Percentiles rank a stretch among this genome's conserved stretches.
Evolutionary conservation across 495 filamentous ascomycete genomes (phyloP).

Genomic region (Patellaria atrata): DNA sequence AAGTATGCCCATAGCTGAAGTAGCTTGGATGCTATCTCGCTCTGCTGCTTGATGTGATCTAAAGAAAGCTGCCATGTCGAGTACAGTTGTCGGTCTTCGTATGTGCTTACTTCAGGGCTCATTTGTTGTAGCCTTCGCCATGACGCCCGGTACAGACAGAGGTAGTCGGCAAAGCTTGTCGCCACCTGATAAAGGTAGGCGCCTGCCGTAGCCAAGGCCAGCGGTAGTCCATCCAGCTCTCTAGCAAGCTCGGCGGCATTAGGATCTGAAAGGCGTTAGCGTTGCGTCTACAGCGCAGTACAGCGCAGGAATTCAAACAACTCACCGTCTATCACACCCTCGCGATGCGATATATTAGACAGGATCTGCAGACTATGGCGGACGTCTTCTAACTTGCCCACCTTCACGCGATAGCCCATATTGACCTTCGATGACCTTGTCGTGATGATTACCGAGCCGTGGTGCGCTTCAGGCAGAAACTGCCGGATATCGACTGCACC

Average conservation of each 20-base stretch:
- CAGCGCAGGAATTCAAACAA: background rate
- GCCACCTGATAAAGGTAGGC: slow-evolving; percentile 13
- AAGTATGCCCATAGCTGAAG: slow-evolving; percentile 34
- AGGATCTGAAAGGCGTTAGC: slow-evolving; percentile 12
- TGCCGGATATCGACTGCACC: slow-evolving; percentile 21
- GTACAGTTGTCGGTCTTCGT: slow-evolving; percentile 26
- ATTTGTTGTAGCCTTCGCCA: slow-evolving; percentile 19
- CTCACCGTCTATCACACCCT: slow-evolving; percentile 13
- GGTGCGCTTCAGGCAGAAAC: slow-evolving; percentile 25
- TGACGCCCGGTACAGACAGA: slow-evolving; percentile 21
- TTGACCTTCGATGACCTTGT: slow-evolving; percentile 26
- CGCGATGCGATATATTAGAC: slow-evolving; percentile 23
- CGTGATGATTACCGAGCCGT: slow-evolving; percentile 31
- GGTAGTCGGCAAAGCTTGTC: slow-evolving; percentile 13
- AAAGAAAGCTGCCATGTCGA: slow-evolving; percentile 35
- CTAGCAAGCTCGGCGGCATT: slow-evolving; percentile 5
- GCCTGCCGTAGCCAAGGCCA: slow-evolving; percentile 17
- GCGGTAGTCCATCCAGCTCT: slow-evolving; percentile 16
- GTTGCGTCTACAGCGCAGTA: slow-evolving; percentile 3
- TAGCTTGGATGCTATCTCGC: slow-evolving; percentile 26
- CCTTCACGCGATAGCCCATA: slow-evolving; percentile 20
- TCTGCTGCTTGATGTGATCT: slow-evolving; percentile 26
- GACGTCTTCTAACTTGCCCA: slow-evolving; percentile 25
- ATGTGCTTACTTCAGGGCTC: slow-evolving; percentile 19
- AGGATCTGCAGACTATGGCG: slow-evolving; percentile 27